A percentile compares a stretch with the other conserved stretches of the same genome.
Evolutionary conservation across 2,329 filamentous ascomycete species (phyloP).

Genomic region (Fusarium heterosporum): DNA sequence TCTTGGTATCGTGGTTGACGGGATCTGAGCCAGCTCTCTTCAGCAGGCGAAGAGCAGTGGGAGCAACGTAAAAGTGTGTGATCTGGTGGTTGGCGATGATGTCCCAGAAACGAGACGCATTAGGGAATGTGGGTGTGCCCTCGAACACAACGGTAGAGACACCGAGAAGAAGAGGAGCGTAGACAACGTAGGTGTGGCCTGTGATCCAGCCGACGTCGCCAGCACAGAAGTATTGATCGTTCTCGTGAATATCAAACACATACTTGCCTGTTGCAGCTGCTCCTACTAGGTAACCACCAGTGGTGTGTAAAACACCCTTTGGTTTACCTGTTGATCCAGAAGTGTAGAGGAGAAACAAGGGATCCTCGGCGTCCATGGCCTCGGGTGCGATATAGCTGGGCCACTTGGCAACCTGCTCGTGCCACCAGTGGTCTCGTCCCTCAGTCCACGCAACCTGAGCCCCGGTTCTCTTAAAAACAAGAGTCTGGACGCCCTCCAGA

Average conservation of each 20-base stretch:
- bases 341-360: conserved; percentile 93
- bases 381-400: conserved; percentile 88
- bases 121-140: conserved; percentile 91
- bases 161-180: conserved; percentile 88
- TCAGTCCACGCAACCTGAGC: conserved; percentile 86
- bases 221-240: conserved; percentile 91
- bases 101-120: conserved; percentile 96
- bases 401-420: conserved; percentile 94
- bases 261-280: conserved; percentile 93
- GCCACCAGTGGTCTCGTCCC: conserved; percentile 93
- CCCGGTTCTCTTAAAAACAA: conserved; percentile 92
- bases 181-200: conserved; percentile 95
- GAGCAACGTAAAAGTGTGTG: conserved; percentile 95
- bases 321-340: conserved; percentile 96
- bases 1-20: conserved; percentile 79
- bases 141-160: conserved; percentile 94
- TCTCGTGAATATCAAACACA: conserved; percentile 93
- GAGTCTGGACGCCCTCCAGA: conserved; percentile 84
- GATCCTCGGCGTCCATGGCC: conserved; percentile 88
- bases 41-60: conserved; percentile 86
- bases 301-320: conserved; percentile 96
- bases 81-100: conserved; percentile 90
- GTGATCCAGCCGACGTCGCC: conserved; percentile 98
- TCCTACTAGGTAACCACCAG: conserved; percentile 87
- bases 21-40: conserved; percentile 92